phyloP scores from a whole-genome alignment of 352 stramenopile species.

The Phytopythium vexans region DNA sequence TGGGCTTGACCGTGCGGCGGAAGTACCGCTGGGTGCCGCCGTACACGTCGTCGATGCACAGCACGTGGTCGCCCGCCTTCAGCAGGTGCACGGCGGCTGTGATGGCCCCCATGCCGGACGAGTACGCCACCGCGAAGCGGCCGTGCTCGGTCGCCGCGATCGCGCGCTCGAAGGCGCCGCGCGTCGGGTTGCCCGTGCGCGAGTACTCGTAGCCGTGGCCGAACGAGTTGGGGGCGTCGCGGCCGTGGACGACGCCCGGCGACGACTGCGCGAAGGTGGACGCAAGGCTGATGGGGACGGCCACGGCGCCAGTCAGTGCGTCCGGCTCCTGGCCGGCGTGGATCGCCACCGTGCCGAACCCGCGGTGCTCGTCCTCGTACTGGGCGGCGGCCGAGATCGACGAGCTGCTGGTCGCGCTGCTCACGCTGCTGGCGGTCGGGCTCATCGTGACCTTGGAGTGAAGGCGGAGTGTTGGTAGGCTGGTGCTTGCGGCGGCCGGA shows the following conservation, averaged over 20 bases:
- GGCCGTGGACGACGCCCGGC: constrained; percentile 70
- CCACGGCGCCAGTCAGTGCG: constrained; percentile 74
- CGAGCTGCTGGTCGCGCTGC: constrained; percentile 9
- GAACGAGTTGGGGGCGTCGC: constrained; percentile 83
- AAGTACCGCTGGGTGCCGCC: constrained; percentile 95
- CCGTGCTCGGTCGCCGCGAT: constrained; percentile 91
- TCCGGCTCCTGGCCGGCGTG: constrained; percentile 80
- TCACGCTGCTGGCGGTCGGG: constrained; percentile 22
- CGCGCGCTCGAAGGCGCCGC: constrained; percentile 91
- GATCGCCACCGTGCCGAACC: constrained; percentile 82
- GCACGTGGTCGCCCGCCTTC: constrained; percentile 91
- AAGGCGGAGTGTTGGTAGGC: not conserved
- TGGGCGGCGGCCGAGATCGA: constrained; percentile 22
- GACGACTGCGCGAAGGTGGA: constrained; percentile 89
- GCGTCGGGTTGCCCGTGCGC: constrained; percentile 95
- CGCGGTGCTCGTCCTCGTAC: constrained; percentile 75
- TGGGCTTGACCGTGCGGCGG: constrained; percentile 87
- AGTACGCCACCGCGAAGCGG: constrained; percentile 86
- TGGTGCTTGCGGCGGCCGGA: constrained; percentile 7
- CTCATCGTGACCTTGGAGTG: not conserved
- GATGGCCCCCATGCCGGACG: constrained; percentile 90
- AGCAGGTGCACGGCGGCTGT: constrained; percentile 86
- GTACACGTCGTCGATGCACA: constrained; percentile 96
- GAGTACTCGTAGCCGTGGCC: constrained; percentile 96
- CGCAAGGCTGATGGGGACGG: constrained; percentile 89